Conservation (phyloP, 495 filamentous ascomycete species). For the Aspergillus panamensis region DNA sequence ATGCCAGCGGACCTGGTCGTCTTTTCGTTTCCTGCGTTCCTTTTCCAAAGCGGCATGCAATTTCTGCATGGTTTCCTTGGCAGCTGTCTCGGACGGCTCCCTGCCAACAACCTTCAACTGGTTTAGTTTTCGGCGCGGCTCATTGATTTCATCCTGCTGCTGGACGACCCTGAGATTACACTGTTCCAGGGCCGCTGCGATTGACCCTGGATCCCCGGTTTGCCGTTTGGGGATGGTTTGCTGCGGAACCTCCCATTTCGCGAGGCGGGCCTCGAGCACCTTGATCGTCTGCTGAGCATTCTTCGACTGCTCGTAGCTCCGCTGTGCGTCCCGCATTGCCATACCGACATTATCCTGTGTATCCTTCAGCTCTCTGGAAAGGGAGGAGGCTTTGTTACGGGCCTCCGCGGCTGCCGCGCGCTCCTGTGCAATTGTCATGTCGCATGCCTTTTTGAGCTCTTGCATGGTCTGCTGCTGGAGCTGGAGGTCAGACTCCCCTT, state of each 20-base stretch:
- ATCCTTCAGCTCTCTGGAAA: constrained; percentile 3
- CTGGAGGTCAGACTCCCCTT: neutral
- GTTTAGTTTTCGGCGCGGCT: constrained; percentile 6
- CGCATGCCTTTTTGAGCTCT: constrained; percentile 10
- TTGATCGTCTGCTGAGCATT: neutral
- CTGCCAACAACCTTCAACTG: neutral
- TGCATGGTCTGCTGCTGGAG: constrained; percentile 6
- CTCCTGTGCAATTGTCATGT: constrained; percentile 8
- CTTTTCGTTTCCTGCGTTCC: constrained; percentile 11
- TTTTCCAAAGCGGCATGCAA: constrained; percentile 11
- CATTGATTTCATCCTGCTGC: constrained; percentile 8
- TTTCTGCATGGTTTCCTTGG: neutral
- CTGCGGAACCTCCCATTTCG: constrained; percentile 3
- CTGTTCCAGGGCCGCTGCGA: constrained; percentile 15
- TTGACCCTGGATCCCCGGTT: constrained; percentile 6
- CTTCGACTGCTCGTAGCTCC: constrained; percentile 5
- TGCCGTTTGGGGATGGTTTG: constrained; percentile 16
- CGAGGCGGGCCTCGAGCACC: constrained; percentile 12
- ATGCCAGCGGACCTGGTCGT: constrained; percentile 14
- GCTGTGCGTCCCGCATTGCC: constrained; percentile 17
- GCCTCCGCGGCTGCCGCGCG: neutral
- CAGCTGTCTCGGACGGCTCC: neutral
- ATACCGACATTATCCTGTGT: constrained; percentile 3
- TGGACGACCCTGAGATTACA: constrained; percentile 6
- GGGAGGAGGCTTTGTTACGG: neutral